Base-by-base conservation (phyloP, 495 filamentous ascomycete genomes). In the Aspergillus indologenus region DNA sequence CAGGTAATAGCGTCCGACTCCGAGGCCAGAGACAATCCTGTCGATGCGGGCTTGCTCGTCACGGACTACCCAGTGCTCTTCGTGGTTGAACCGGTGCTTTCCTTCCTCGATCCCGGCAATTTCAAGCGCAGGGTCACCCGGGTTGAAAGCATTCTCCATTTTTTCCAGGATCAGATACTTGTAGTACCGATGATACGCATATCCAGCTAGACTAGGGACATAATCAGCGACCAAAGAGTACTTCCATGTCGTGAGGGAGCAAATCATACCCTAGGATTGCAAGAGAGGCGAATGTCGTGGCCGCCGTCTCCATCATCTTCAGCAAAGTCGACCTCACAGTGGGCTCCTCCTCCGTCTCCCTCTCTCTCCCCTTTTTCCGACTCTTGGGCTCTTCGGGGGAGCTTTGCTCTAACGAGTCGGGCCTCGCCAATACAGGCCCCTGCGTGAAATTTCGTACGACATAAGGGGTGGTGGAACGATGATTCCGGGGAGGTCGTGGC, bases 61-160 rank as follows among this genome's bases (percentile, higher is more conserved):
- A 17, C 92, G 82, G 34, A 81, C 58, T 52, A 97, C 81, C 94
- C 94, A 97, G 62, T 92, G 86, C 58, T 87, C 82, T n/a, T 85
- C 79, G 14, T 81, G 72, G 14, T 73, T 67, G 43, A 78, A 76
- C 47, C 82, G 73, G 20, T 77, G 75, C 26, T 81, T 76, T 15
- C 78, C 75, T 48, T 83, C 83, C 26, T 81, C 83, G 3, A 87
- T 78, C n/a, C 89, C 90, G 1, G 94, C 93, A 17, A 98, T 76
- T 45, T 90, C 91, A 2, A 98, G 80, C 0, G 93, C 91, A 0
- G 94, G 94, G 68, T 98, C 94, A 5, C 94, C 94, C 9, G 90
- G 90, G 31, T 85, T 77, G 69, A 98, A 98, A n/a, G 94, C 94
- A 65, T 91, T 87, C 61, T 91, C 85, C 75, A 97, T 96, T 72